Percentiles rank a stretch among this genome's conserved stretches.
Evolutionary conservation across 257 asterid species (phyloP).

Genomic region (Solanum etuberosum): DNA sequence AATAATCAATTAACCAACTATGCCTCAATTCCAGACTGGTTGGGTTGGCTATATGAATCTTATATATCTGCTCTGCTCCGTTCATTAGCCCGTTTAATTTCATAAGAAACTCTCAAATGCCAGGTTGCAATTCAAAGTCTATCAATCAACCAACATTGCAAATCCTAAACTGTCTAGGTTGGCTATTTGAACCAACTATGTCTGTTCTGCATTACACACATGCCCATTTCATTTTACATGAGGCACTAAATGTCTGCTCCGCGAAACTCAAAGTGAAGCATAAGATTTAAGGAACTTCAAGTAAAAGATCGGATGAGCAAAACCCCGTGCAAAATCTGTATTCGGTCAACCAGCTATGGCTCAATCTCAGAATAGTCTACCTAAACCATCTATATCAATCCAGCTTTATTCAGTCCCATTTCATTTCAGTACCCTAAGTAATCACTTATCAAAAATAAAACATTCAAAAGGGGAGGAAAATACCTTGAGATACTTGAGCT

Average conservation of each 20-base stretch:
- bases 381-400: neutral
- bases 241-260: neutral
- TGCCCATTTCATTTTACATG: neutral
- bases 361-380: neutral
- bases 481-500: conserved; percentile 40
- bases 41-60: neutral
- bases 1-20: neutral
- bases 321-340: neutral
- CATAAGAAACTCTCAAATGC: neutral
- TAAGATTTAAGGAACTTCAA: neutral
- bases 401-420: neutral
- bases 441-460: neutral
- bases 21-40: neutral
- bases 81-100: neutral
- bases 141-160: neutral
- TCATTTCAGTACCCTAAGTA: neutral
- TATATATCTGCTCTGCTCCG: neutral
- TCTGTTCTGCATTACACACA: neutral
- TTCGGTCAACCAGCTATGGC: neutral
- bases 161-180: neutral
- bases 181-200: neutral
- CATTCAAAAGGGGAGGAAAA: neutral
- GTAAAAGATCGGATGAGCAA: neutral
- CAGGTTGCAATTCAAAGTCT: neutral
- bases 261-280: neutral